Evolutionary conservation across 2,329 filamentous ascomycete genomes (phyloP), one percentile per base, ranked within the genome.

Genomic region (Trichoderma pleuroti): DNA sequence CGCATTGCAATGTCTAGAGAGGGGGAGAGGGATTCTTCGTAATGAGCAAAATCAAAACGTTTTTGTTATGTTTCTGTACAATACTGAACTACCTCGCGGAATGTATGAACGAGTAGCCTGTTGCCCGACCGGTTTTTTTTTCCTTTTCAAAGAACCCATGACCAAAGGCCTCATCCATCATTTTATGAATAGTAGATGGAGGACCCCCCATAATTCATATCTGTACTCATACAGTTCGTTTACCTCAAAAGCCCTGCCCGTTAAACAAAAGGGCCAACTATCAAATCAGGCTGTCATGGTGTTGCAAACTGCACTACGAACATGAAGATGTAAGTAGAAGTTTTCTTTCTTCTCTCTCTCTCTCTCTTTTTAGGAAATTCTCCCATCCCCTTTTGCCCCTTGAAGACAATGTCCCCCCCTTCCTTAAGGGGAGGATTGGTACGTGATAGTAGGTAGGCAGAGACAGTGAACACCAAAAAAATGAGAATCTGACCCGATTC

Each of bases 11-110:
- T 28, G n/a, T 11, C 5, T 5, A 65, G 46, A 56, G 32, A 28
- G 59, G n/a, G 16, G 42, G 39, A 18, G 42, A 49, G 10, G 57
- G 32, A 57, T 10, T 49, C 9, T 21, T 28, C 21, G 16, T 57
- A 57, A 57, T 42, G 63, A 66, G 63, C 63, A 39, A 57, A 36
- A 46, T 69, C 57, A 70, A 57, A 63, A 57, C 62, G 68, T 72
- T 70, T 70, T 70, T 65, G 52, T 34, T 63, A 56, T 70, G 39
- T 72, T 72, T 70, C 61, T 72, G 63, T 60, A 60, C 32, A 62
- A 56, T 56, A 56, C 57, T 60, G 57, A 52, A 62, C 68, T 72
- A 67, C 59, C 61, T 66, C 66, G 62, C 68, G 42, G 49, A 54
- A 52, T 65, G 54, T 24, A 21, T 64, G 61, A 70, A 70, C 68